These are phyloP conservation scores for Lasiodiplodia theobromae DNA, from an alignment of 2,329 filamentous ascomycete genomes.

Conservation along the genomic window DNA sequence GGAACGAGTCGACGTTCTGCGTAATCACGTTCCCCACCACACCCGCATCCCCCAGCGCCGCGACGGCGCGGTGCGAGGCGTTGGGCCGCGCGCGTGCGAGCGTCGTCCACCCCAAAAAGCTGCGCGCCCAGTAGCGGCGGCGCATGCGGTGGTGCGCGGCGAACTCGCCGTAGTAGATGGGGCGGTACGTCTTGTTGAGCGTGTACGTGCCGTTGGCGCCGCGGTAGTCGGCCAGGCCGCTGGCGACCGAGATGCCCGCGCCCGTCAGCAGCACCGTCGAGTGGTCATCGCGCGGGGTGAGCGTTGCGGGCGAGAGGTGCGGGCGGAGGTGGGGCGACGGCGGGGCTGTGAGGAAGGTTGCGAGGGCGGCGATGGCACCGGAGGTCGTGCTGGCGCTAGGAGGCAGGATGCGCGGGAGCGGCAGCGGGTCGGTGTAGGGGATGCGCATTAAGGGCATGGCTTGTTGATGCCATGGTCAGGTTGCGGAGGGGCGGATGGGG, in stretches of 20 bases:
- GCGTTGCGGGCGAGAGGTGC: not conserved
- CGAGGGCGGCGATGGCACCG: conserved; percentile 79
- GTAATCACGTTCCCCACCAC: conserved; percentile 81
- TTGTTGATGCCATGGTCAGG: conserved; percentile 22
- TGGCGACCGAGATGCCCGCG: conserved; percentile 91
- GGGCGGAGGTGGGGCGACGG: conserved; percentile 28
- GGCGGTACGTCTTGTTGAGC: conserved; percentile 86
- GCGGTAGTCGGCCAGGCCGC: conserved; percentile 90
- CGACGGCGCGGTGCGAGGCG: conserved; percentile 78
- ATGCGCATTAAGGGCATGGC: conserved; percentile 79
- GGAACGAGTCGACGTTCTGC: conserved; percentile 97
- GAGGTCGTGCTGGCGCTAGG: conserved; percentile 70
- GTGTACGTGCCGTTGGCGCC: conserved; percentile 91
- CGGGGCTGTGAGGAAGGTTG: conserved; percentile 74
- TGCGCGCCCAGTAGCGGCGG: conserved; percentile 95
- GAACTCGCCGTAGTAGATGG: conserved; percentile 95
- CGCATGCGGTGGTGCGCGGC: conserved; percentile 79
- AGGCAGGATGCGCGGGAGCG: conserved; percentile 77
- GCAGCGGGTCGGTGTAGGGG: conserved; percentile 85
- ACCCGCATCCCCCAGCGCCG: conserved; percentile 68
- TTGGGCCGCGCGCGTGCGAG: conserved; percentile 83
- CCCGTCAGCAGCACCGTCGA: conserved; percentile 73
- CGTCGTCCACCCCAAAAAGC: conserved; percentile 90
- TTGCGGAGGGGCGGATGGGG: not conserved
- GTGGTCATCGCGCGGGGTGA: conserved; percentile 34